These are phyloP conservation scores for Ciborinia camelliae DNA, from an alignment of 2,329 filamentous ascomycete genomes.

Conservation along the genomic window DNA sequence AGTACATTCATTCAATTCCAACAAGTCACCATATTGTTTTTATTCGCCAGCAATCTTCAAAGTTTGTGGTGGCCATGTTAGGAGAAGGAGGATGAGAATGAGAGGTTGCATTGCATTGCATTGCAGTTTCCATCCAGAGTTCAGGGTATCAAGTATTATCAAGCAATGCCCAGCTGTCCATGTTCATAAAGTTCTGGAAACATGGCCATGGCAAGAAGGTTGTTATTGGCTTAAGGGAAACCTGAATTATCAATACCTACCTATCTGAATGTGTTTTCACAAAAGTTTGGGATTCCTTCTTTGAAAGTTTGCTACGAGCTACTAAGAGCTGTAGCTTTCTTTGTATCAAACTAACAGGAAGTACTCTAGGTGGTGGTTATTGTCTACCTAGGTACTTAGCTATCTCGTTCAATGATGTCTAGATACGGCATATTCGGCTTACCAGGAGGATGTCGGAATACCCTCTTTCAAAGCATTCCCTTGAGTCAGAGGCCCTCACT, in stretches of 20 bases:
- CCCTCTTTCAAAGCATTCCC: constrained; percentile 12
- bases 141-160: constrained; percentile 4
- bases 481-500: neutral
- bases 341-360: neutral
- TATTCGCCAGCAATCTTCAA: neutral
- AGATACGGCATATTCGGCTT: constrained; percentile 19
- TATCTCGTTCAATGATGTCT: constrained; percentile 6
- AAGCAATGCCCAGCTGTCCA: too few relatives aligned
- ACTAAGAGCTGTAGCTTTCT: neutral
- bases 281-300: neutral
- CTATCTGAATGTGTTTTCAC: neutral
- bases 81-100: too few relatives aligned
- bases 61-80: too few relatives aligned
- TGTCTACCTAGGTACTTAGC: too few relatives aligned
- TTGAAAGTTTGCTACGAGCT: neutral
- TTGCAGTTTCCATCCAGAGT: neutral
- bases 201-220: neutral
- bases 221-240: neutral
- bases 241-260: neutral
- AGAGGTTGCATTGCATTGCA: neutral
- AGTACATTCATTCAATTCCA: neutral
- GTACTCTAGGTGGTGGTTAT: neutral
- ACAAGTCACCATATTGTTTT: neutral
- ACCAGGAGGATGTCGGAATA: constrained; percentile 18
- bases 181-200: neutral